Percentiles rank a stretch among this genome's conserved stretches.
phyloP scores from a whole-genome alignment of 257 asterid genomes.

The Nicotiana sylvestris region DNA sequence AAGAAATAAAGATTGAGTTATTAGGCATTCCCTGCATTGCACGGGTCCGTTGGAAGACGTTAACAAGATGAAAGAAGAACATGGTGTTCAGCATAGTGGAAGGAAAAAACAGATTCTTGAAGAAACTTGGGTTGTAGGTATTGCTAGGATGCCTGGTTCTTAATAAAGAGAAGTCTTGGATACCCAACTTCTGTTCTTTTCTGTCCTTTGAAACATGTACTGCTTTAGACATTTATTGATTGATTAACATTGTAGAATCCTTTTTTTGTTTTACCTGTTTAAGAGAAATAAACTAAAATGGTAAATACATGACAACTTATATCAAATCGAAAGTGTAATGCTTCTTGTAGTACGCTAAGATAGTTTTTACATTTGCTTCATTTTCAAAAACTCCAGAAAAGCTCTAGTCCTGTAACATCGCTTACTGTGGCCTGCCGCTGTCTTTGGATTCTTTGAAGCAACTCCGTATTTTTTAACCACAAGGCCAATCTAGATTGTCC shows the following conservation, averaged over 20 bases:
- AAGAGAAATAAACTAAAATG: not conserved
- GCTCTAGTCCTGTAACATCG: not conserved
- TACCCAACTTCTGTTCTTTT: not conserved
- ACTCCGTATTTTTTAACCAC: not conserved
- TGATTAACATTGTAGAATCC: not conserved
- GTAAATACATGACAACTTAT: not conserved
- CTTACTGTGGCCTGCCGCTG: not conserved
- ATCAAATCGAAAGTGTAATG: not conserved
- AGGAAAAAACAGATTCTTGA: not conserved
- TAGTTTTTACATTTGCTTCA: conserved; percentile 1
- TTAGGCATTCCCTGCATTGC: not conserved
- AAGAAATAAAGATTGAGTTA: not conserved
- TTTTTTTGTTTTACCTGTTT: not conserved
- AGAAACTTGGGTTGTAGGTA: not conserved
- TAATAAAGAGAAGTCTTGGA: conserved; percentile 3
- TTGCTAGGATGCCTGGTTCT: not conserved
- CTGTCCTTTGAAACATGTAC: not conserved
- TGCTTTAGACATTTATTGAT: not conserved
- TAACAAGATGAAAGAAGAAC: not conserved
- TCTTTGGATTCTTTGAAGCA: not conserved
- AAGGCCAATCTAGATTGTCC: not conserved
- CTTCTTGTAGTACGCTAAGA: not conserved
- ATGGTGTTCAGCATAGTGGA: not conserved
- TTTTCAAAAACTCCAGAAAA: not conserved
- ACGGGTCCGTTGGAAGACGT: not conserved